Base-by-base conservation (phyloP, 177 flowering plant species). In the Vitis hybrid region DNA sequence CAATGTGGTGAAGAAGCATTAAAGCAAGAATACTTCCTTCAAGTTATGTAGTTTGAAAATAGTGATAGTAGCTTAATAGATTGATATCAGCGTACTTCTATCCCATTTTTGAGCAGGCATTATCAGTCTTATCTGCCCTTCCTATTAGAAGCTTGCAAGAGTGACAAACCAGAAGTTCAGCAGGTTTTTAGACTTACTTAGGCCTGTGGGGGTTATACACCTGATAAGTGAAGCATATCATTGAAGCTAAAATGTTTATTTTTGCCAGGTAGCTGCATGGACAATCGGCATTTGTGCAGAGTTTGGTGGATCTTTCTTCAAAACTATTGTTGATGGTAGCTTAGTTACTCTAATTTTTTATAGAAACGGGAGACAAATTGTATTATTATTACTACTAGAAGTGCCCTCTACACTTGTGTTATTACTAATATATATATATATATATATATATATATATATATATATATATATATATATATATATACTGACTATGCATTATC, bases 1-100 rank as follows among this genome's bases (percentile, higher is more conserved):
- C 94, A 95, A 74, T 95, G 99, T 72, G 93, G 85, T 58, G 99
- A 91, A 76, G 79, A 94, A 30, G 98, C 99, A 71, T 79, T 93
- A 8, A 96, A 90, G 99, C 93, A 85, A 78, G 84, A 68, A 24
- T 24, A 46, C 62, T 9, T 24, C 58, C 27, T 20, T 63, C 24
- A 55, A 35, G 30, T 20, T 48, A n/a, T 46, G 9, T 35, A 35
- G 1, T 17, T 57, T 4, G 62, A 1, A 15, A 20, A 0, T 13
- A 8, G 27, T 20, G 5, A 27, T 14, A 20, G 4, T 9, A 63
- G 49, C 54, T 12, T 46, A 35, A 14, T 14, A 2, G 48, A 24
- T 24, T 24, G 24, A 24, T 24, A 24, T 24, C 24, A 24, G 24
- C 2, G 24, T 24, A 24, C 24, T 24, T 0, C 12, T 55, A 49